Evolutionary conservation across 2,329 filamentous ascomycete genomes (phyloP), one percentile per base, ranked within the genome.

Genomic region (Sphaerulina musiva): DNA sequence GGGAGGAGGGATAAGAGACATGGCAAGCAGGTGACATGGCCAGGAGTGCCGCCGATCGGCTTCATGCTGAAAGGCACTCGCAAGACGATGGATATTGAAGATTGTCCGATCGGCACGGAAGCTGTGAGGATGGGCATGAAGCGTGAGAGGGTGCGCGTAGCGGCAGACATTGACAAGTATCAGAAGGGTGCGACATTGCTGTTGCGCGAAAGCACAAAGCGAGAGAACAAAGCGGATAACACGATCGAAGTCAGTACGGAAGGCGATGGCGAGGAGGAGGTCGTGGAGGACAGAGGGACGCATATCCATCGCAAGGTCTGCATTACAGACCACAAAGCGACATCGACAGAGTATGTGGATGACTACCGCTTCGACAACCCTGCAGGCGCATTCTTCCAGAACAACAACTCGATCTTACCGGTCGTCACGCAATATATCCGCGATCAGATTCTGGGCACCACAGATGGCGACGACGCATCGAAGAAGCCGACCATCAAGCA

Each of bases 391-490:
- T 98, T 98, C 76, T 98, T 98, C 81, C 93, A 98, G 69, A 98
- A 98, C 79, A 98, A 98, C 80, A 97, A 97, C 77, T 95, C 90
- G 52, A 97, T 98, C 72, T 84, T 98, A 23, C 83, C 88, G 31
- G 74, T 77, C 12, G 95, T 97, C 73, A 95, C 90, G 11, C 79
- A 83, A 61, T 95, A 95, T 75, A 88, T 97, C 69, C 87, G 89
- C 59, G 78, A 86, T 38, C 81, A 86, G 70, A 87, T 92, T 66
- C 77, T 91, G 1, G 52, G 62, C 63, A 46, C 48, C 64, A 38
- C 63, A 8, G 39, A 48, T 32, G 52, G 41, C 11, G 23, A 46
- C n/a, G n/a, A 46, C n/a, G n/a, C 39, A 8, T 32, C 41, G 5
- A n/a, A 17, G 4, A 34, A 46, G 10, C 59, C 60, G 9, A 72